Evolutionary conservation across 148 eudicot species (phyloP), one percentile per base, ranked within the genome.

Genomic region (Camellia granthamiana): DNA sequence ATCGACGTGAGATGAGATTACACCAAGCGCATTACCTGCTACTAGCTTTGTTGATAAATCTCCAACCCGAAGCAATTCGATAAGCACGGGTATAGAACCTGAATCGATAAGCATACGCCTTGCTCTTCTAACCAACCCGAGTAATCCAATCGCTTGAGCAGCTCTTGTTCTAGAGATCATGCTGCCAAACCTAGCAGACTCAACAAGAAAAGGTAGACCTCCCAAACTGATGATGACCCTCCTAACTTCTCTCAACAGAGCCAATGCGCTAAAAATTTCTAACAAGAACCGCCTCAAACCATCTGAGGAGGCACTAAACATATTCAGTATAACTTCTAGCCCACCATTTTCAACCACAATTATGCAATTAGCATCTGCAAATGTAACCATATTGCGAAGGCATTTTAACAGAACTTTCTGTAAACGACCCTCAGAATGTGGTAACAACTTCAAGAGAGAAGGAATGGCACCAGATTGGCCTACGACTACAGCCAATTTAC

Each of bases 111-210:
- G 84, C 19, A 66, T 59, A 42, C 81, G 82, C 56, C 88, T 87
- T 30, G 86, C 83, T 78, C 82, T 83, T 76, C 73, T 90, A 38
- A 71, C 74, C 72, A 85, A 77, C 59, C 89, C 92, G 63, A 90
- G 85, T 81, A 88, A 74, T 78, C 90, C 92, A 47, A 90, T 84
- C 38, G 89, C 91, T 69, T 90, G 90, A 88, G 92, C 89, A 78
- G 91, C 92, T 84, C 91, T 83, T 74, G 82, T 84, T 83, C 89
- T 88, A 13, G 92, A 88, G 38, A 81, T 72, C 82, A 86, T 78
- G 54, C 87, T 85, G 49, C 92, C 92, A 75, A 6, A 49, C 76
- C 71, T 77, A 47, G 87, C 85, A 41, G 87, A 85, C 67, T 88
- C 89, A 76, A 90, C 79, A 61, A 90, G 88, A 74, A 83, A 82